phyloP scores from a whole-genome alignment of 140 eudicot genomes.

The Cichorium intybus region DNA sequence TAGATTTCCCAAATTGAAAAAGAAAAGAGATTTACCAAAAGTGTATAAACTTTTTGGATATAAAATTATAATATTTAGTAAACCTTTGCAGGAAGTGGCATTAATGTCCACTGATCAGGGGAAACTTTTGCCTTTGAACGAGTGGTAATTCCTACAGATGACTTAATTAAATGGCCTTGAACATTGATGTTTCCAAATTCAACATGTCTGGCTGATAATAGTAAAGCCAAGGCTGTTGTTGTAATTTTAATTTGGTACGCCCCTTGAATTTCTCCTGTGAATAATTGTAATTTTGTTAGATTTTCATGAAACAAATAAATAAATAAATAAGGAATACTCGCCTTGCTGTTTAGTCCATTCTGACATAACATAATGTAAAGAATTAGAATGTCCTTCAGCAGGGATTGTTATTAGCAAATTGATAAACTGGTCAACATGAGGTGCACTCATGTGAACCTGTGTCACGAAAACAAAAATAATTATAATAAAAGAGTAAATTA shows the following conservation, averaged over 20 bases:
- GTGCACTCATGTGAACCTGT: slow-evolving; percentile 93
- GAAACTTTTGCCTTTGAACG: slow-evolving; percentile 81
- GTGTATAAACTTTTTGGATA: too few relatives aligned
- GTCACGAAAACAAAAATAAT: slow-evolving; percentile 5
- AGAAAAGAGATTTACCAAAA: too few relatives aligned
- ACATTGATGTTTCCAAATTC: slow-evolving; percentile 68
- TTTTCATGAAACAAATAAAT: not conserved
- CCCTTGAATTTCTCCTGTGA: slow-evolving; percentile 91
- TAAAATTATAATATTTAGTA: not conserved
- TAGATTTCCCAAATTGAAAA: slow-evolving; percentile 23
- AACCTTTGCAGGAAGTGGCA: slow-evolving; percentile 93
- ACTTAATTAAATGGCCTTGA: slow-evolving; percentile 79
- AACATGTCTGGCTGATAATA: slow-evolving; percentile 72
- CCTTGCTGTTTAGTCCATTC: slow-evolving; percentile 98
- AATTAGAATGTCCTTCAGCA: slow-evolving; percentile 62
- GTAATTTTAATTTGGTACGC: slow-evolving; percentile 91
- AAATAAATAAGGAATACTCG: slow-evolving; percentile 25
- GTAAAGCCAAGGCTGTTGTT: slow-evolving; percentile 84
- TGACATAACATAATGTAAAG: slow-evolving; percentile 78
- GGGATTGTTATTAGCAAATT: slow-evolving; percentile 75
- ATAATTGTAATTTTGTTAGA: not conserved
- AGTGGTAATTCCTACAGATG: slow-evolving; percentile 86
- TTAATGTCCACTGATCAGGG: slow-evolving; percentile 88
- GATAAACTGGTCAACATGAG: slow-evolving; percentile 81
- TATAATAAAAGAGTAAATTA: not conserved